A percentile compares a stretch with the other conserved stretches of the same genome.
Evolutionary conservation across 164 flowering plant species (phyloP).

Genomic region (Berberis vulgaris): DNA sequence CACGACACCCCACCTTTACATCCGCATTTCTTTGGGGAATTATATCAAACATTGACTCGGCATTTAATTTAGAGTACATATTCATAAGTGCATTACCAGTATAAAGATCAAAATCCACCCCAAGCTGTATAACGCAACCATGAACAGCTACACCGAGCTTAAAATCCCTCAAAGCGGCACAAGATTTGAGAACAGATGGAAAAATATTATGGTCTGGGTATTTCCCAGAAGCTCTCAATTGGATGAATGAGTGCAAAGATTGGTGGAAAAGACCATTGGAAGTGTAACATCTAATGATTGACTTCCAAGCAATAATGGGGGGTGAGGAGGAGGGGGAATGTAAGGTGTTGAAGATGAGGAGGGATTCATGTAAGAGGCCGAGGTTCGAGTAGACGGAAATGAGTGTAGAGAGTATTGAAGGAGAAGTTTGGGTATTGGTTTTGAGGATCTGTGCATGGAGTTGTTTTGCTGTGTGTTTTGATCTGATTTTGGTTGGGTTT

Average conservation of each 20-base stretch:
- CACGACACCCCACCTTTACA: too few relatives aligned
- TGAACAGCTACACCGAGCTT: constrained; percentile 17
- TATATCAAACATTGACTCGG: constrained; percentile 30
- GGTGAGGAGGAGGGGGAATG: constrained; percentile 19
- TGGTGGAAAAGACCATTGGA: constrained; percentile 31
- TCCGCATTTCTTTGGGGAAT: constrained; percentile 22
- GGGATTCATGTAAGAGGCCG: constrained; percentile 34
- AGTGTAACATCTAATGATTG: constrained; percentile 63
- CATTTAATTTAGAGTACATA: constrained; percentile 53
- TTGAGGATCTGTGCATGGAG: too few relatives aligned
- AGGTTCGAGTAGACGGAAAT: constrained; percentile 50
- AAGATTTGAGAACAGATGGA: too few relatives aligned
- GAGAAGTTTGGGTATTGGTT: too few relatives aligned
- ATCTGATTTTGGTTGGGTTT: too few relatives aligned
- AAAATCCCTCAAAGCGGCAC: too few relatives aligned
- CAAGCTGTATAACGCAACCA: constrained; percentile 49
- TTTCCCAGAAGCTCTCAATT: too few relatives aligned
- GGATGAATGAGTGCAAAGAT: constrained; percentile 30
- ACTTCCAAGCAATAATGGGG: constrained; percentile 48
- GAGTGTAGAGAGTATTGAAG: constrained; percentile 5
- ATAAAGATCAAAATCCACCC: constrained; percentile 59
- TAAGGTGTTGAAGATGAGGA: constrained; percentile 34
- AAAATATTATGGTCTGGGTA: too few relatives aligned
- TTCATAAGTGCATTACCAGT: constrained; percentile 84
- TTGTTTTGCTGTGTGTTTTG: too few relatives aligned